Base-by-base conservation (phyloP, 768 basidiomycete genomes). In the Lentinula edodes region DNA sequence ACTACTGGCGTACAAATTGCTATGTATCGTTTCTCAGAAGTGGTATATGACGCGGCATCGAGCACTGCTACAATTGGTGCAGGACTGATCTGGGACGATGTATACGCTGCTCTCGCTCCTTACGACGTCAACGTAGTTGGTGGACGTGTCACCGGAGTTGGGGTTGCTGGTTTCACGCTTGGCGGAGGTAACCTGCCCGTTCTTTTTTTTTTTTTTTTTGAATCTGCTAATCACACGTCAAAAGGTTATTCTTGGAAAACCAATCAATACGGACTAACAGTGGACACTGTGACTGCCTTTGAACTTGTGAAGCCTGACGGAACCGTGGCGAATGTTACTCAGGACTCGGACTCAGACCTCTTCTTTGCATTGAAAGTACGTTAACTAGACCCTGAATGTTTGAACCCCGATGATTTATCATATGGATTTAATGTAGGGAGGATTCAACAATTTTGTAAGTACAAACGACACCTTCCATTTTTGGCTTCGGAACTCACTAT, bases 81-180 rank as follows among this genome's bases (percentile, higher is more conserved):
- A 5, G 81, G 81, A 5, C 66, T 83, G n/a, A 74, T 85, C 32
- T 89, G 86, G 87, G 87, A 90, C 66, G 81, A 87, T 38, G 85
- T 83, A 3, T 82, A 81, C 58, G 66, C 70, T 13, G 72, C 73
- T n/a, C 69, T 83, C 13, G 75, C 72, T 6, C 75, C 73, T 6
- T 63, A 69, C 45, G 70, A 69, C 1, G 74, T 78, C 18, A 76
- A 70, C 39, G 76, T 81, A 23, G 74, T 79, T n/a, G 80, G 80
- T 2, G 76, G 74, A 8, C 72, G 78, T 5, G 76, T 76, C 18
- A 69, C 75, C 16, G 78, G 79, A 9, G 74, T 80, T 45, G 78
- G 76, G 28, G 73, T 80, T 41, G 78, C 71, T 34, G 76, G 79
- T 1, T 74, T 76, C 59, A 74, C 72, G 16, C 66, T 80, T 0